phyloP scores from a whole-genome alignment of 208 protist genomes.

The Herpetomonas tarakana region DNA sequence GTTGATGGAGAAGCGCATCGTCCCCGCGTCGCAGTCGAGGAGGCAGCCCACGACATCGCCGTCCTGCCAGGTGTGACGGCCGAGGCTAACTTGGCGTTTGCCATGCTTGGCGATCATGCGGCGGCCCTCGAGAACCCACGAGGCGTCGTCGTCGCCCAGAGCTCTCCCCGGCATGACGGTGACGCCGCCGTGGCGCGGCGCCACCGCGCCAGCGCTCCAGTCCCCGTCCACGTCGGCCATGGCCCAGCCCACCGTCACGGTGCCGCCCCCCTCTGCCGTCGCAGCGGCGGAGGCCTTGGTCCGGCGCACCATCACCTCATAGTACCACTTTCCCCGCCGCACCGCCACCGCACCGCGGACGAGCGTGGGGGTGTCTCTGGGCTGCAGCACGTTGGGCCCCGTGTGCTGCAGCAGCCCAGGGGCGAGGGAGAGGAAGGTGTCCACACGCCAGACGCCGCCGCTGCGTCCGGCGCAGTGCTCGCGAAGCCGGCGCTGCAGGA shows the following conservation, averaged over 20 bases:
- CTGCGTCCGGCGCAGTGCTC: conserved; percentile 26
- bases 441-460: conserved; percentile 36
- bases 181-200: background rate
- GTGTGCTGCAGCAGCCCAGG: conserved; percentile 14
- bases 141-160: conserved; percentile 67
- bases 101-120: conserved; percentile 74
- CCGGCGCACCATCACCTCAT: conserved; percentile 67
- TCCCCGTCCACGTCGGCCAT: conserved; percentile 2
- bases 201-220: background rate
- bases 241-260: conserved; percentile 9
- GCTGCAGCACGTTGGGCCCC: conserved; percentile 17
- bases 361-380: conserved; percentile 55
- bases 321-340: conserved; percentile 84
- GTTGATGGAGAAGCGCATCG: conserved; percentile 80
- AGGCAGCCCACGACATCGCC: conserved; percentile 87
- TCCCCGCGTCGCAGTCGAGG: conserved; percentile 76
- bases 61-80: conserved; percentile 59
- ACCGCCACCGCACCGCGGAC: conserved; percentile 71
- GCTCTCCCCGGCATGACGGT: conserved; percentile 21
- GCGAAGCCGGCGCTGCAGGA: background rate
- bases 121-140: conserved; percentile 81
- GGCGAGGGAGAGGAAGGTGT: conserved; percentile 24
- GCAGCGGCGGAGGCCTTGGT: conserved; percentile 58
- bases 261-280: conserved; percentile 14
- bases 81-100: conserved; percentile 52